Evolutionary conservation across 1,139 yeast species (phyloP).

Genomic region (Candida sp.): DNA sequence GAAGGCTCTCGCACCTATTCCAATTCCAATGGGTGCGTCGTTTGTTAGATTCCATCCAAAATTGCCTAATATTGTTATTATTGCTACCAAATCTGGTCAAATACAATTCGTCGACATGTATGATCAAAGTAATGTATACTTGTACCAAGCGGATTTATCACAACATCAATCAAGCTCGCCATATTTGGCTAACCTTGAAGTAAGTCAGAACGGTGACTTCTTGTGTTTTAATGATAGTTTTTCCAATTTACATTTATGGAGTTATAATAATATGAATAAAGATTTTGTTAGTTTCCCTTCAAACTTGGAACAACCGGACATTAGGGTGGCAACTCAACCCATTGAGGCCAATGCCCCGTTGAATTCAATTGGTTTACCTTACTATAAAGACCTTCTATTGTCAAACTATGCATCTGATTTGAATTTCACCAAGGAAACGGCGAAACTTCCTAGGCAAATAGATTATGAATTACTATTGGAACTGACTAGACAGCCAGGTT

Average conservation of each 20-base stretch:
- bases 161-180: slow-evolving; percentile 11
- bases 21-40: slow-evolving; percentile 90
- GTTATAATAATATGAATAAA: slow-evolving; percentile 30
- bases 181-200: slow-evolving; percentile 53
- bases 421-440: slow-evolving; percentile 52
- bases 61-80: slow-evolving; percentile 71
- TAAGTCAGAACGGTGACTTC: slow-evolving; percentile 81
- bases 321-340: slow-evolving; percentile 20
- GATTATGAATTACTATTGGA: slow-evolving; percentile 35
- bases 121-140: slow-evolving; percentile 64
- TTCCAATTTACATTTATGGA: slow-evolving; percentile 76
- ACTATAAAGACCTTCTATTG: slow-evolving; percentile 70
- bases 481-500: slow-evolving; percentile 10
- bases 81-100: slow-evolving; percentile 77
- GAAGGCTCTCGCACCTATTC: slow-evolving; percentile 73
- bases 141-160: slow-evolving; percentile 60
- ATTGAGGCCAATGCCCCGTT: slow-evolving; percentile 54
- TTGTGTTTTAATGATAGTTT: slow-evolving; percentile 65
- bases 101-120: slow-evolving; percentile 81
- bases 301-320: slow-evolving; percentile 50
- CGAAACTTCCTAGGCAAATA: slow-evolving; percentile 44
- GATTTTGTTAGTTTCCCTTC: slow-evolving; percentile 46
- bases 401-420: slow-evolving; percentile 76
- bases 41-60: slow-evolving; percentile 86
- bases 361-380: slow-evolving; percentile 80